Percentiles rank a stretch among this genome's conserved stretches.
Conservation (phyloP, 768 basidiomycete genomes). For the Serendipita indica region DNA sequence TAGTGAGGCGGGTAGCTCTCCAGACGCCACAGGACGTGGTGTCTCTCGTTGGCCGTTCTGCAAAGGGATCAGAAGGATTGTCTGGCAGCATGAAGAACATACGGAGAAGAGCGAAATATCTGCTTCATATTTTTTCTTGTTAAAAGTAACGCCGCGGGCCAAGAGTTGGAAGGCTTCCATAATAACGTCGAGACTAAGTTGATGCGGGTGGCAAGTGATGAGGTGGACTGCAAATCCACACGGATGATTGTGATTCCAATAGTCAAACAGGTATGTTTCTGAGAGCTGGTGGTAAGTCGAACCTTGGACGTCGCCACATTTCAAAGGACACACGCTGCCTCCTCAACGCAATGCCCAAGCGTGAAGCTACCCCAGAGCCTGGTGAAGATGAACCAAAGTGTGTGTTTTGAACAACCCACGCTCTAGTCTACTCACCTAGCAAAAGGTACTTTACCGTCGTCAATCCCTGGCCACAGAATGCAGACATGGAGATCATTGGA, state of each 20-base stretch:
- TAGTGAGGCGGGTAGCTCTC: constrained; percentile 49
- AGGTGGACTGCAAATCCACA: no score
- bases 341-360: constrained; percentile 4
- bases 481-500: neutral
- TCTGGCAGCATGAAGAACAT: constrained; percentile 14
- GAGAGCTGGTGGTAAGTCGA: neutral
- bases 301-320: neutral
- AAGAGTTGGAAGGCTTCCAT: constrained; percentile 88
- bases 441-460: constrained; percentile 4
- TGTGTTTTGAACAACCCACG: neutral
- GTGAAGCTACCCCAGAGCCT: neutral
- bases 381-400: constrained; percentile 4
- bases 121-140: constrained; percentile 55
- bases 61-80: neutral
- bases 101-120: constrained; percentile 64
- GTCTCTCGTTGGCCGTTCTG: no score
- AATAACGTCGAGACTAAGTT: neutral
- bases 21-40: neutral
- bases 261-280: no score
- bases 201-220: no score
- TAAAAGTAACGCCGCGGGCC: constrained; percentile 75
- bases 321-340: neutral
- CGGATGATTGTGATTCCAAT: no score
- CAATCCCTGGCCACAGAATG: constrained; percentile 6
- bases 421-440: neutral